A percentile compares a stretch with the other conserved stretches of the same genome.
These are phyloP conservation scores for Fusarium sp. DNA, from an alignment of 2,329 filamentous ascomycete species.

Conservation along the genomic window DNA sequence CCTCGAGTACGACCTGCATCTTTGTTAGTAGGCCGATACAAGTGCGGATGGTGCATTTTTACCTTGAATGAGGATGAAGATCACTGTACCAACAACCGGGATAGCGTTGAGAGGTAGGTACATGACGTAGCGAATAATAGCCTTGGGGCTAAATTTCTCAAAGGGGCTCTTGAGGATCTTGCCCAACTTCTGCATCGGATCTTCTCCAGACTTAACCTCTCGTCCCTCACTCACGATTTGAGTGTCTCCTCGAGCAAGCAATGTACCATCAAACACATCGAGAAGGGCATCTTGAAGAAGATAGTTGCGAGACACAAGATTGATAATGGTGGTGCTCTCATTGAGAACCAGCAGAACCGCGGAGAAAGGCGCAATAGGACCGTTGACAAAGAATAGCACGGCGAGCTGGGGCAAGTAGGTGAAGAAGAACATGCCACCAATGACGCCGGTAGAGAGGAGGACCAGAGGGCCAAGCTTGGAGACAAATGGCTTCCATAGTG, in stretches of 20 bases:
- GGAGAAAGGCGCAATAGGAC: constrained; percentile 81
- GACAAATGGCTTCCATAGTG: constrained; percentile 70
- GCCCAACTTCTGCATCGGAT: constrained; percentile 69
- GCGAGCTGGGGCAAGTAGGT: constrained; percentile 89
- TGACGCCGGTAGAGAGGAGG: constrained; percentile 77
- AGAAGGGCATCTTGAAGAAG: constrained; percentile 84
- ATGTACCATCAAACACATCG: constrained; percentile 87
- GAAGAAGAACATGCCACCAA: constrained; percentile 86
- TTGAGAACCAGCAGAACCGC: constrained; percentile 76
- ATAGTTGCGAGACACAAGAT: constrained; percentile 73
- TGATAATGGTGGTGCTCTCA: constrained; percentile 71
- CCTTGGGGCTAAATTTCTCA: constrained; percentile 67
- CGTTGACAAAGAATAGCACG: constrained; percentile 85
- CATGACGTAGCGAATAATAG: constrained; percentile 82
- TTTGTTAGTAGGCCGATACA: constrained; percentile 12
- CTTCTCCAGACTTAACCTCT: constrained; percentile 73
- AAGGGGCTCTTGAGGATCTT: constrained; percentile 70
- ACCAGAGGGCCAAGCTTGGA: constrained; percentile 71
- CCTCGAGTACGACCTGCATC: constrained; percentile 61
- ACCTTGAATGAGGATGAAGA: constrained; percentile 85
- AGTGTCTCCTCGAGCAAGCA: constrained; percentile 64
- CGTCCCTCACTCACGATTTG: constrained; percentile 80
- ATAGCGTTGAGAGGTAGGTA: constrained; percentile 95
- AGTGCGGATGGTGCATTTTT: not conserved
- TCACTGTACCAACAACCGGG: constrained; percentile 83